A percentile compares a stretch with the other conserved stretches of the same genome.
Evolutionary conservation across 345 rosid species (phyloP).

Genomic region (Sonneratia caseolaris): DNA sequence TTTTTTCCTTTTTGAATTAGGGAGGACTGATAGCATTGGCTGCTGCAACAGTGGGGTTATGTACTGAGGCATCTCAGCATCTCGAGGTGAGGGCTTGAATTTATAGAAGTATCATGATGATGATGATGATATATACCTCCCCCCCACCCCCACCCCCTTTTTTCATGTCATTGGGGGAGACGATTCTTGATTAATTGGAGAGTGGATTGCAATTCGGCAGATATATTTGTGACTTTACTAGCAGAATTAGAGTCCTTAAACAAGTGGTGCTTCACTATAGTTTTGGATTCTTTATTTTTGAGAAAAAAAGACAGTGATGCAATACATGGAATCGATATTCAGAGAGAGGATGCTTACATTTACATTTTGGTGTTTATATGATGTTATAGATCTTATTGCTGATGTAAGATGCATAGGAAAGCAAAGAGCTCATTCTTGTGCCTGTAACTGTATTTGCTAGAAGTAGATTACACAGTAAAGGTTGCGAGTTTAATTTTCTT

Average conservation of each 20-base stretch:
- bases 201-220: too few species aligned
- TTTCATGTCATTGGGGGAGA: background rate
- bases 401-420: background rate
- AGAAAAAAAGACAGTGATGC: background rate
- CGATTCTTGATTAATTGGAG: background rate
- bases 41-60: constrained; percentile 93
- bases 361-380: background rate
- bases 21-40: constrained; percentile 98
- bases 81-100: constrained; percentile 51
- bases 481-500: too few species aligned
- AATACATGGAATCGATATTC: background rate
- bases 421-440: background rate
- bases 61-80: constrained; percentile 82
- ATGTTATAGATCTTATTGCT: background rate
- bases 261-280: background rate
- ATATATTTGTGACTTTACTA: too few species aligned
- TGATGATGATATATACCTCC: background rate
- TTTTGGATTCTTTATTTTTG: background rate
- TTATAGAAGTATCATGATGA: background rate
- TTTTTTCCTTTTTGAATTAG: constrained; percentile 18
- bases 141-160: background rate
- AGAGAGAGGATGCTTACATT: background rate
- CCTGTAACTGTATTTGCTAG: background rate
- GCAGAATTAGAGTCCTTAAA: background rate
- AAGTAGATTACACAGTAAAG: background rate